phyloP scores from a whole-genome alignment of 2,329 filamentous ascomycete species.

The Trichophyton rubrum region DNA sequence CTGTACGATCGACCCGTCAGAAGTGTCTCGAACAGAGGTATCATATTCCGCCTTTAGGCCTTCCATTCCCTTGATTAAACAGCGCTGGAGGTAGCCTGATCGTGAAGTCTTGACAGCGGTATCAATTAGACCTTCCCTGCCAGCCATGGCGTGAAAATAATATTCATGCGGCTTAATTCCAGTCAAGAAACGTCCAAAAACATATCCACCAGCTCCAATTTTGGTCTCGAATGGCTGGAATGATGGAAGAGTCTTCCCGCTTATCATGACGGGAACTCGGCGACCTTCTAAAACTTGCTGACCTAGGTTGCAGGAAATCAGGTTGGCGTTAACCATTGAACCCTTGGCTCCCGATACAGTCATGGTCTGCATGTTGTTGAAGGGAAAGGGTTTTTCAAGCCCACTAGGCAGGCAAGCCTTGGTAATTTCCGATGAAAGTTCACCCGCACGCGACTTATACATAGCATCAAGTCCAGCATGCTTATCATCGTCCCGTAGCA shows the following conservation, averaged over 20 bases:
- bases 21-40: slow-evolving; percentile 72
- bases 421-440: slow-evolving; percentile 68
- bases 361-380: slow-evolving; percentile 99
- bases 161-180: slow-evolving; percentile 96
- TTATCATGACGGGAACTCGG: slow-evolving; percentile 93
- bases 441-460: slow-evolving; percentile 57
- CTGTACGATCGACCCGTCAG: slow-evolving; percentile 85
- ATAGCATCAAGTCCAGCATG: slow-evolving; percentile 81
- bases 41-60: slow-evolving; percentile 87
- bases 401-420: slow-evolving; percentile 65
- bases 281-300: slow-evolving; percentile 94
- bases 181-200: slow-evolving; percentile 92
- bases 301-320: slow-evolving; percentile 94
- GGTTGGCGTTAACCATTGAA: slow-evolving; percentile 80
- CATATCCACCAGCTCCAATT: slow-evolving; percentile 80
- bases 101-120: slow-evolving; percentile 97
- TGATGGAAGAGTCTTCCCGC: slow-evolving; percentile 87
- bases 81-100: slow-evolving; percentile 91
- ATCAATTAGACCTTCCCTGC: slow-evolving; percentile 94
- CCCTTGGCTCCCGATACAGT: slow-evolving; percentile 94
- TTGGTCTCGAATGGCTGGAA: slow-evolving; percentile 87
- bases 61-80: slow-evolving; percentile 98
- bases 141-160: slow-evolving; percentile 99
- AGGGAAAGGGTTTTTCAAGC: slow-evolving; percentile 82
- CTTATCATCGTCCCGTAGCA: slow-evolving; percentile 80